Evolutionary conservation across 306 rosid genomes (phyloP), one percentile per base, ranked within the genome.

Genomic region (Castanea sativa): DNA sequence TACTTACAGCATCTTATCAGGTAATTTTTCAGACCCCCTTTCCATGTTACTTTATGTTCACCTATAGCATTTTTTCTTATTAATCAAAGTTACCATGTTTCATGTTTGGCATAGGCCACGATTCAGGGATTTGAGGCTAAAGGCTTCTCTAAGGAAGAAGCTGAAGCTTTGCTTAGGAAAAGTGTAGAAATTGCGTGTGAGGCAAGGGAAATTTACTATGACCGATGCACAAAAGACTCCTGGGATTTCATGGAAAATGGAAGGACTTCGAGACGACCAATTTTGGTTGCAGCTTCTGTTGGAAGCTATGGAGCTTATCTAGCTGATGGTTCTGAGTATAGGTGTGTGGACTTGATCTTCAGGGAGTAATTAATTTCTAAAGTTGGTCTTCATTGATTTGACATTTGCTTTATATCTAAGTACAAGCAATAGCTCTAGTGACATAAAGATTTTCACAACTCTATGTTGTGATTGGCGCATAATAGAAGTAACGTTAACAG

Each of bases 281-380:
- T 91, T 84, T 68, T 95, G 18, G 76, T 92, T 73, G 98, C 98
- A 20, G 99, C 99, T 74, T 95, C 99, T 8, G 91, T 92, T 20
- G 99, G 99, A 69, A 94, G 99, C 77, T 95, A 92, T 65, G 99
- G 97, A 0, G 98, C 99, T 25, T 91, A 89, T 84, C 87, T 92
- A 83, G 92, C 97, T 20, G 96, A 90, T 63, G 93, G 95, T 10
- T 89, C 95, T 7, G 95, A 89, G 79, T 89, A 92, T 16, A 81
- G 77, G 92, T 88, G 7, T 71, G 86, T 78, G 6, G 33, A 57
- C 15, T 38, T 2, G 16, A 18, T 10, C 53, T 10, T 13, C 53
- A 49, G 4, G 53, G 67, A 60, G 67, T 60, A 60, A 60, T 11
- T 23, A 23, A 60, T 23, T 60, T 60, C 33, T 58, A 49, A 49